phyloP scores from a whole-genome alignment of 805 yeast genomes.

The Nakazawaea ernobii region DNA sequence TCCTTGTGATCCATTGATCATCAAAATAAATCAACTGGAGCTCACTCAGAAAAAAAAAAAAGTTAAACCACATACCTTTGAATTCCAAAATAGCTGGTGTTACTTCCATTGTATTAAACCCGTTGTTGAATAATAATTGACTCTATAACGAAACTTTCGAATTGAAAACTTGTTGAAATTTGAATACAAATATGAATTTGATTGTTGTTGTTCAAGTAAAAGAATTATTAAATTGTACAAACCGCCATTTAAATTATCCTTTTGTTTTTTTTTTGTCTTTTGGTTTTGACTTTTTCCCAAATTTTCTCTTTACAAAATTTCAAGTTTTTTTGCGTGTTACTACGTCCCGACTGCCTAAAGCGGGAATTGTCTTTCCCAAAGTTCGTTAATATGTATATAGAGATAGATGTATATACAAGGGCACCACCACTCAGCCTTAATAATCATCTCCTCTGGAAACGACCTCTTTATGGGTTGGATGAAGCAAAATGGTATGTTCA shows the following conservation, averaged over 20 bases:
- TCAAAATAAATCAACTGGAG: background rate
- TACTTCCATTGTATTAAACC: constrained; percentile 48
- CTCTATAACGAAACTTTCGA: too few species aligned
- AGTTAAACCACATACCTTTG: constrained; percentile 53
- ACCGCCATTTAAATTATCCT: background rate
- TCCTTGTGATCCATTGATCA: too few species aligned
- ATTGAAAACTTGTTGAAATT: too few species aligned
- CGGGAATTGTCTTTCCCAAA: background rate
- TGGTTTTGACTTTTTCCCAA: background rate
- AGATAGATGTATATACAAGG: background rate
- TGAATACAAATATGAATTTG: too few species aligned
- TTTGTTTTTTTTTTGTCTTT: background rate
- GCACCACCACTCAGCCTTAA: constrained; percentile 27
- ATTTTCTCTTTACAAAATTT: background rate
- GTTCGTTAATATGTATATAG: background rate
- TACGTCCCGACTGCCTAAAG: background rate
- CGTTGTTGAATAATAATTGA: background rate
- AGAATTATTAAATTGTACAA: background rate
- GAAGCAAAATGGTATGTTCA: constrained; percentile 89
- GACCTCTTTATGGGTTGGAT: constrained; percentile 90
- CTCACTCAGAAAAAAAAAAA: constrained; percentile 1
- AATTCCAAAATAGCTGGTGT: constrained; percentile 70
- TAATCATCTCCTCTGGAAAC: constrained; percentile 95
- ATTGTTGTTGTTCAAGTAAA: too few species aligned
- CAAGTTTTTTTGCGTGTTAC: background rate